Evolutionary conservation across 306 rosid genomes (phyloP).

Genomic region (Cicer arietinum): DNA sequence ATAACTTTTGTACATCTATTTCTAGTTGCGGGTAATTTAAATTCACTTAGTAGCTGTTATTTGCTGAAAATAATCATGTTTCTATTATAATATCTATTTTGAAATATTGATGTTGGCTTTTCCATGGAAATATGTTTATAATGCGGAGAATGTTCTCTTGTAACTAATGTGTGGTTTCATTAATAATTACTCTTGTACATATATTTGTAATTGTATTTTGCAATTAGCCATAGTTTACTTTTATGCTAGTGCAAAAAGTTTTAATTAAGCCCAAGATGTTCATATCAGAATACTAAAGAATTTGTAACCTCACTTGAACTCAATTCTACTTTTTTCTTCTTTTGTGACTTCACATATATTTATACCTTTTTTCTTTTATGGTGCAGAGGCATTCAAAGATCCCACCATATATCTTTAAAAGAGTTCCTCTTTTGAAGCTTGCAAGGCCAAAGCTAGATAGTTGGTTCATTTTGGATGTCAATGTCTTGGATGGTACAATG

Average conservation of each 20-base stretch:
- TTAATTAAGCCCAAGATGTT: too few relatives aligned
- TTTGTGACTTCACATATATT: too few relatives aligned
- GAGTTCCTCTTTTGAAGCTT: too few relatives aligned
- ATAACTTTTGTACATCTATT: slow-evolving; percentile 49
- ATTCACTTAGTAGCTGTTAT: slow-evolving; percentile 32
- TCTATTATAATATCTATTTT: slow-evolving; percentile 3
- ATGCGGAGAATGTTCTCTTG: slow-evolving; percentile 42
- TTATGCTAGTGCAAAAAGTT: neutral
- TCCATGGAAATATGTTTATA: slow-evolving; percentile 6
- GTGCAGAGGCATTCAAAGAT: too few relatives aligned
- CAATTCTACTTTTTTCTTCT: too few relatives aligned
- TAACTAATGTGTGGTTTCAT: slow-evolving; percentile 41
- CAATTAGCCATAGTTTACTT: neutral
- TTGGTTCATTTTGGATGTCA: too few relatives aligned
- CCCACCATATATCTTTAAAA: too few relatives aligned
- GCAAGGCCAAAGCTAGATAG: too few relatives aligned
- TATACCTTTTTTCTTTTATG: too few relatives aligned
- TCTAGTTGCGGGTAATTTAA: slow-evolving; percentile 42
- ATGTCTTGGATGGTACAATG: too few relatives aligned
- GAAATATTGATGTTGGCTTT: slow-evolving; percentile 34
- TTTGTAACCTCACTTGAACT: too few relatives aligned
- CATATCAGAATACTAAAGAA: too few relatives aligned
- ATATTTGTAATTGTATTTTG: slow-evolving; percentile 17
- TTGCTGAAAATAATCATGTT: slow-evolving; percentile 29
- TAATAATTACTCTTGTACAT: slow-evolving; percentile 46